phyloP scores from a whole-genome alignment of 1,284 basidiomycete species.

The Trichosporon sp. region DNA sequence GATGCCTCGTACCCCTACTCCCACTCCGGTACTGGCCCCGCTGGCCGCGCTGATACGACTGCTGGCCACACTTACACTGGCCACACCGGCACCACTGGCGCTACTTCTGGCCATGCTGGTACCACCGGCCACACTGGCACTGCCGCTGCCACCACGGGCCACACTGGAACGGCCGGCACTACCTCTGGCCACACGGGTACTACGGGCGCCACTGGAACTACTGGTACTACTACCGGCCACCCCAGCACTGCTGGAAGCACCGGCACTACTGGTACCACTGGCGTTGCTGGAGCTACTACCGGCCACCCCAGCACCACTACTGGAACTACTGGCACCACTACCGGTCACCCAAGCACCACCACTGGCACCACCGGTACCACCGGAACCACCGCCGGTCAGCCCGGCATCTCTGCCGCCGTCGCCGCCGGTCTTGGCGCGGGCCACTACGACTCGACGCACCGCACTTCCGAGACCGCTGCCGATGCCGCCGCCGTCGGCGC shows the following conservation, averaged over 20 bases:
- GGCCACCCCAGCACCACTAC: conserved; percentile 2
- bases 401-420: not conserved
- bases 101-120: too few relatives aligned
- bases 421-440: not conserved
- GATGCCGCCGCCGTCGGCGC: too few relatives aligned
- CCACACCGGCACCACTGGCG: not conserved
- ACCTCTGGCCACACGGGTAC: conserved; percentile 8
- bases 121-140: not conserved
- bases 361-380: not conserved
- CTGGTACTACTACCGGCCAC: not conserved
- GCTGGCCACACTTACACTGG: not conserved
- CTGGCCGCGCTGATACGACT: not conserved
- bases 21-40: not conserved
- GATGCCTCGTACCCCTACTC: too few relatives aligned
- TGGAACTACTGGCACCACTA: not conserved
- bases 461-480: too few relatives aligned
- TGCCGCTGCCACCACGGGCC: too few relatives aligned
- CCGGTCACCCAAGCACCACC: not conserved
- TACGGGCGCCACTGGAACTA: conserved; percentile 13
- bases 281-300: conserved; percentile 16
- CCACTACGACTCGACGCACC: conserved; percentile 14
- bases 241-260: not conserved
- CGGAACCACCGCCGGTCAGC: not conserved
- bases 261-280: not conserved
- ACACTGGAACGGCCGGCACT: conserved; percentile 18